Evolutionary conservation across 2,329 filamentous ascomycete species (phyloP), one percentile per base, ranked within the genome.

Genomic region (Reticulascus tulasneorum): DNA sequence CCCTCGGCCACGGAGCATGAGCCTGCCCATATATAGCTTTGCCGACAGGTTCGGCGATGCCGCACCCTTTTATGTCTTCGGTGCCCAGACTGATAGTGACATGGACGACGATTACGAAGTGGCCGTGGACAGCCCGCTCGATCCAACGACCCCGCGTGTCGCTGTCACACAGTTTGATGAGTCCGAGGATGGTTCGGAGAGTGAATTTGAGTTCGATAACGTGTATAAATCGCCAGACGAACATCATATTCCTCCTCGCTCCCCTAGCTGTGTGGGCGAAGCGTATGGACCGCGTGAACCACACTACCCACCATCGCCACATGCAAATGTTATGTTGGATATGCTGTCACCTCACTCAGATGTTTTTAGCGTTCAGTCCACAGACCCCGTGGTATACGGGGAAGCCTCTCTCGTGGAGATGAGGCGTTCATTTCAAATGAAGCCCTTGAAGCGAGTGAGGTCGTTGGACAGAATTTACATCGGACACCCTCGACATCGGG

Each of bases 111-210:
- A 26, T n/a, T 28, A 35, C 18, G 11, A 29, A 19, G 27, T 23
- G 27, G 37, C 25, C 15, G 20, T 18, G 39, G 33, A 30, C 35
- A 17, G 18, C 22, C 29, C 28, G 7, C 13, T 20, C 16, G 33
- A 37, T 11, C 30, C 37, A 2, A 16, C 12, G n/a, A 42, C 52
- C 11, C 52, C 55, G 4, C 50, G 38, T 5, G 51, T 62, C 29
- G 47, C 49, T n/a, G 35, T 57, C 23, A 55, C 50, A 5, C 29
- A 66, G 52, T 48, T 73, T 70, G 52, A 67, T 60, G 15, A 89
- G 63, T 56, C 90, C 84, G 5, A 96, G 70, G 4, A 89, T 88
- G 52, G 95, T 95, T 45, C 91, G 89, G 42, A 95, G 84, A 30
- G 94, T 66, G 51, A 96, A n/a, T 40, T 40, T 28, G 49, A 58